Percentiles rank a stretch among this genome's conserved stretches.
Evolutionary conservation across 371 early-diverging fungal genomes (phyloP).

Genomic region (Blakeslea trispora): DNA sequence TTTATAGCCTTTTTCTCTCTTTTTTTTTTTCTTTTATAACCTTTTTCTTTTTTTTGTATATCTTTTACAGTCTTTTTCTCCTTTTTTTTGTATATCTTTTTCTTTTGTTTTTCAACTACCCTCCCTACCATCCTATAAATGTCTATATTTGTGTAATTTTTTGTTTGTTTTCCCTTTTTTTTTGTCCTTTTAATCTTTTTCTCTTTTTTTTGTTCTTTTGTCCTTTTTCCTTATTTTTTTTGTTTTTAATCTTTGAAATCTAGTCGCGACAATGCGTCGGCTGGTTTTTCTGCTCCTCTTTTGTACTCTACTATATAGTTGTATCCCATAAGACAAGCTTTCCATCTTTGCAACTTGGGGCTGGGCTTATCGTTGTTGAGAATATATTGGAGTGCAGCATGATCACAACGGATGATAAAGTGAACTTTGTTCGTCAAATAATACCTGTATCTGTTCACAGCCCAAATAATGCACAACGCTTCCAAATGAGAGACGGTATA

Average conservation of each 20-base stretch:
- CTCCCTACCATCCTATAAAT: too few species aligned
- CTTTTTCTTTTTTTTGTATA: too few species aligned
- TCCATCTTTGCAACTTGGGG: slow-evolving; percentile 31
- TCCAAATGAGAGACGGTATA: slow-evolving; percentile 14
- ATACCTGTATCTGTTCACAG: slow-evolving; percentile 28
- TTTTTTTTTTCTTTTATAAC: too few species aligned
- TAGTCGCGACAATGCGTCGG: slow-evolving; percentile 32
- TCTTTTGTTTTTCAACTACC: too few species aligned
- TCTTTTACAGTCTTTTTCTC: too few species aligned
- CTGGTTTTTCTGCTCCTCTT: slow-evolving; percentile 27
- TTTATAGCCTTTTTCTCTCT: too few species aligned
- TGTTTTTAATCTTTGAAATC: not conserved
- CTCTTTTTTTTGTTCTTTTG: not conserved
- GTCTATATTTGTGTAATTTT: not conserved
- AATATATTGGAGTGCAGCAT: slow-evolving; percentile 23
- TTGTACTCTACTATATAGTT: slow-evolving; percentile 23
- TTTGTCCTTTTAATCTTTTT: not conserved
- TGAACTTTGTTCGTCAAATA: slow-evolving; percentile 24
- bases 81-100: too few species aligned
- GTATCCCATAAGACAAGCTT: slow-evolving; percentile 26
- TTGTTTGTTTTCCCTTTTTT: not conserved
- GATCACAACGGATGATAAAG: slow-evolving; percentile 37
- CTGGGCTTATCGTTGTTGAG: slow-evolving; percentile 13
- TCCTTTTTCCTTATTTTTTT: slow-evolving; percentile 1
- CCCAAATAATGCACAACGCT: slow-evolving; percentile 23